Conservation (phyloP, 805 yeast genomes). For the Suhomyces xylopsoci region DNA sequence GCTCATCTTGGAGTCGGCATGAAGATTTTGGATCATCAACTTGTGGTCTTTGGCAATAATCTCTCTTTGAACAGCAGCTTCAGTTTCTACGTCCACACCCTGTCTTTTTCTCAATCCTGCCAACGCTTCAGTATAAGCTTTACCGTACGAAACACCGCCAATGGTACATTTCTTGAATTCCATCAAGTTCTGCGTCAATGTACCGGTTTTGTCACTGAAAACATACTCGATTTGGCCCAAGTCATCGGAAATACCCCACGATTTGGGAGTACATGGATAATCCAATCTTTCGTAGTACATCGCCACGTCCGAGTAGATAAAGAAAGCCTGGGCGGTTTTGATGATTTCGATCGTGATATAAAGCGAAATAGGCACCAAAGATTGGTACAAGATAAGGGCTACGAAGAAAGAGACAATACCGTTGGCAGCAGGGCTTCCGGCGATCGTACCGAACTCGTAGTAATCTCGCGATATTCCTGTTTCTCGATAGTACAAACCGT, state of each 20-base stretch:
- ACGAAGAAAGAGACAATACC: conserved; percentile 72
- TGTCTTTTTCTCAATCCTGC: conserved; percentile 66
- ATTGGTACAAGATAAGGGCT: conserved; percentile 68
- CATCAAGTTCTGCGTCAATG: conserved; percentile 80
- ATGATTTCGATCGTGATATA: conserved; percentile 77
- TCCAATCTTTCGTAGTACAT: conserved; percentile 70
- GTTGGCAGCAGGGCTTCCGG: conserved; percentile 56
- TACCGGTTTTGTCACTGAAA: conserved; percentile 82
- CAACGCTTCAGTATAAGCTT: conserved; percentile 75
- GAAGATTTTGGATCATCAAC: conserved; percentile 47
- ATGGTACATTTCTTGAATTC: conserved; percentile 76
- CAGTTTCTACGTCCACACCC: conserved; percentile 58
- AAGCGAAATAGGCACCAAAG: conserved; percentile 76
- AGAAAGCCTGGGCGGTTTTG: conserved; percentile 72
- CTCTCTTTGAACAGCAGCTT: conserved; percentile 39
- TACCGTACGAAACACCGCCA: conserved; percentile 64
- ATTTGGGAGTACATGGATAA: conserved; percentile 75
- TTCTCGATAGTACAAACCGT: conserved; percentile 59
- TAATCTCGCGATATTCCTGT: conserved; percentile 43
- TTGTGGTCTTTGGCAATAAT: conserved; percentile 42
- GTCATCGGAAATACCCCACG: conserved; percentile 83
- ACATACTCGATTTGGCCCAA: conserved; percentile 80
- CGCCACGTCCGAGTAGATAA: conserved; percentile 65
- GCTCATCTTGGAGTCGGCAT: conserved; percentile 9
- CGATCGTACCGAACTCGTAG: conserved; percentile 63